Base-by-base conservation (phyloP, 2,329 filamentous ascomycete species). In the Rhinocladiella mackenziei region DNA sequence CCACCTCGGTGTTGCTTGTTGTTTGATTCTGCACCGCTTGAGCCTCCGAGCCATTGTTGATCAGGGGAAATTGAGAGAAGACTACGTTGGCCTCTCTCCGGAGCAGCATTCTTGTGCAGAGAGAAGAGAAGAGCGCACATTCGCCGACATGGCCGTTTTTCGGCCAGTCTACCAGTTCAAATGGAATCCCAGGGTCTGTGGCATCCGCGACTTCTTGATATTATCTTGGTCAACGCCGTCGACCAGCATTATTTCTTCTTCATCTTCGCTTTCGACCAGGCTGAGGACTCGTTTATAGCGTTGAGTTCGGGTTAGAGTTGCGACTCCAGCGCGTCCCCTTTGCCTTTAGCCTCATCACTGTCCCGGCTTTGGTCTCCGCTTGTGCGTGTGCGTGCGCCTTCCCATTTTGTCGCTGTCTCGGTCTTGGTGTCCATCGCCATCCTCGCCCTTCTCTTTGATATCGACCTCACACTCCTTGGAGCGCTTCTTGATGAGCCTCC, bases 11-110 rank as follows among this genome's bases (percentile, higher is more conserved):
- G 32, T 9, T 8, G n/a, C 31, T 15, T 11, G 26, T 9, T 22
- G 18, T 4, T 5, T 22, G 18, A 6, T 25, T 18, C 18, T 29
- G 29, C 13, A 20, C 15, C 19, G 19, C 2, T 19, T 18, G 2
- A 5, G 13, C 17, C 5, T 11, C 31, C 17, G 4, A 3, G 7
- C 31, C 31, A n/a, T n/a, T n/a, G n/a, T n/a, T n/a, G n/a, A n/a
- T n/a, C 13, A 17, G 20, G 10, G 36, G 36, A 10, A 29, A 4
- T 10, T 25, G 30, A n/a, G n/a, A n/a, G 13, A 20, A 14, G 17
- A 50, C 25, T 5, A 45, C 46, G 19, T 45, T 50, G 26, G 14
- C 22, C 28, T 40, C 46, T 20, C 46, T 45, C 46, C 36, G 38
- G 15, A 37, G 25, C 41, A 41, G 36, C 28, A 50, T 30, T 14